Evolutionary conservation across 2,329 filamentous ascomycete species (phyloP).

Genomic region (Dichotomopilus funicola): DNA sequence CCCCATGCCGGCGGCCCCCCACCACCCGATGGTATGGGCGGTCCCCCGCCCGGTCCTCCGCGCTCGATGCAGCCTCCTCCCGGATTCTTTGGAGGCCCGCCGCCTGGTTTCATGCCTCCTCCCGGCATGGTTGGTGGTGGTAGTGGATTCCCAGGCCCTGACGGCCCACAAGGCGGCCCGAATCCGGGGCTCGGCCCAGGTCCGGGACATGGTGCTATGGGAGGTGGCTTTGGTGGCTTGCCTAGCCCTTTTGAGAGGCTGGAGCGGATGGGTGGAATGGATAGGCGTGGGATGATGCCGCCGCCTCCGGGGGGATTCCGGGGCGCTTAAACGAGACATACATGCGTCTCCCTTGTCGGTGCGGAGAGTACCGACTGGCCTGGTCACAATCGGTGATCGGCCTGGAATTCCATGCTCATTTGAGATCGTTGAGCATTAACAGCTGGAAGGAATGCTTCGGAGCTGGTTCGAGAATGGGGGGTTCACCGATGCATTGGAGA

Average conservation of each 20-base stretch:
- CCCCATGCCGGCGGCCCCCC: slow-evolving; percentile 28
- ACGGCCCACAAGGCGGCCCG: slow-evolving; percentile 5
- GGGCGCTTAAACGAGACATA: too few relatives aligned
- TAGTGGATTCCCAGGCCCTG: slow-evolving; percentile 48
- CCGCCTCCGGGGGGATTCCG: slow-evolving; percentile 10
- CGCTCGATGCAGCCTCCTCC: slow-evolving; percentile 48
- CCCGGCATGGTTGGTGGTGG: slow-evolving; percentile 43
- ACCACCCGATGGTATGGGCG: slow-evolving; percentile 47
- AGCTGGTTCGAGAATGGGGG: too few relatives aligned
- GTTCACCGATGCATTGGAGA: too few relatives aligned
- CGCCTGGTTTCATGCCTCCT: slow-evolving; percentile 48
- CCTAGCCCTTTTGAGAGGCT: slow-evolving; percentile 15
- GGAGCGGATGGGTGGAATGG: slow-evolving; percentile 9
- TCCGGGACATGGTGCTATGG: slow-evolving; percentile 2
- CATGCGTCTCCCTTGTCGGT: too few relatives aligned
- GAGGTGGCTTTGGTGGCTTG: slow-evolving; percentile 12
- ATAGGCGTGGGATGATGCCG: slow-evolving; percentile 17
- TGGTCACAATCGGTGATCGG: too few relatives aligned
- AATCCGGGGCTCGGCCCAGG: slow-evolving; percentile 8
- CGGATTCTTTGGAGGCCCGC: slow-evolving; percentile 47
- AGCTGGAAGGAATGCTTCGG: too few relatives aligned
- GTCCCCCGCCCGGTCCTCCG: slow-evolving; percentile 25
- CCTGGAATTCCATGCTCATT: too few relatives aligned
- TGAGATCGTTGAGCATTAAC: too few relatives aligned
- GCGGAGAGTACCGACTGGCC: too few relatives aligned